Base-by-base conservation (phyloP, 257 asterid species). In the Nicotiana sylvestris region DNA sequence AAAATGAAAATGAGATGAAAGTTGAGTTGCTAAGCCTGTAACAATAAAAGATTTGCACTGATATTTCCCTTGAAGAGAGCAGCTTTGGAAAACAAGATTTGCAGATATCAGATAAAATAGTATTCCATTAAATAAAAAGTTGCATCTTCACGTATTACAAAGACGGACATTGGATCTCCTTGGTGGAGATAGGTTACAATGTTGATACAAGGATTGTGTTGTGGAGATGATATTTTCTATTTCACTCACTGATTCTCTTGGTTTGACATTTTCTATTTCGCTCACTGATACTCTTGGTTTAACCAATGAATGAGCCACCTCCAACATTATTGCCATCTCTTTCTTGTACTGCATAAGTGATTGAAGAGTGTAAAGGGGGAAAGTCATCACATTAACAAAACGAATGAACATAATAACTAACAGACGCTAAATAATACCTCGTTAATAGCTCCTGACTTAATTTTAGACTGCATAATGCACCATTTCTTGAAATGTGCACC, bases 401-500 rank as follows among this genome's bases (percentile, higher is more conserved):
- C 66, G 84, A 83, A 49, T 12, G 21, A 66, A 37, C 29, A 30
- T 0, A n/a, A 8, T 60, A n/a, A 60, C 57, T 66, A 43, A 25
- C 66, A 77, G 62, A 78, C 11, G 35, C 62, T 81, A 82, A 70
- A 89, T 90, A 74, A 1, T 85, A 93, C 98, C 88, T 95, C 98
- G 32, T 87, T 92, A 6, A 88, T 87, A 33, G 95, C 95, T 74
- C 91, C 91, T 4, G 94, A 82, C 86, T 88, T 95, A 79, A 95
- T 95, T 90, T 91, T 93, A 16, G 97, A 90, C 85, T 95, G 97
- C 95, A 95, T 90, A 84, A 95, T 77, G 76, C 98, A 93, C 98
- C 98, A 95, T 89, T 95, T 93, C 90, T 95, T 95, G 89, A 93
- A 95, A 87, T 90, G 92, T 80, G 89, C 90, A 86, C 98, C 98